Percentiles rank a stretch among this genome's conserved stretches.
phyloP scores from a whole-genome alignment of 768 basidiomycete genomes.

The Mycena latifolia region DNA sequence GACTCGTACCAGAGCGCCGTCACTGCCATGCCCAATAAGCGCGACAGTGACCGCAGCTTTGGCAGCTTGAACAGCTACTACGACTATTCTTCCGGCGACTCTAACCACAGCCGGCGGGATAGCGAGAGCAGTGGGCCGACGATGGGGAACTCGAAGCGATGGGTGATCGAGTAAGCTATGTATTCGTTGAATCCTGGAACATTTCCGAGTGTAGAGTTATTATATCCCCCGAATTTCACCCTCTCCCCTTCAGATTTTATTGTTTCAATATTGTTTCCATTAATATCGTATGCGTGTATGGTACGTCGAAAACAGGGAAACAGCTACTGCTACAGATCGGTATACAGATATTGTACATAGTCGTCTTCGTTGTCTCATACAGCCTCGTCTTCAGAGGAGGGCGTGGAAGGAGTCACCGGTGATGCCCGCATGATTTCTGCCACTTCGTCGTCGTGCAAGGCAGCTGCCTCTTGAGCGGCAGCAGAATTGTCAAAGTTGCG shows the following conservation, averaged over 20 bases:
- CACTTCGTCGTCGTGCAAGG: slow-evolving; percentile 70
- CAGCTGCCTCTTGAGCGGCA: slow-evolving; percentile 68
- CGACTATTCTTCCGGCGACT: slow-evolving; percentile 45
- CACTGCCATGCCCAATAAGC: slow-evolving; percentile 47
- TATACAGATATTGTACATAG: slow-evolving; percentile 17
- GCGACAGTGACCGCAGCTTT: slow-evolving; percentile 55
- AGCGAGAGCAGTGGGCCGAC: slow-evolving; percentile 40
- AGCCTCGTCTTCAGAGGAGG: slow-evolving; percentile 38
- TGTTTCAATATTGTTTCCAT: slow-evolving; percentile 1
- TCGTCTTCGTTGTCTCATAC: neutral
- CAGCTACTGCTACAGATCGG: slow-evolving; percentile 32
- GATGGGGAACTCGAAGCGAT: slow-evolving; percentile 33
- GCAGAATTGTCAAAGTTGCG: slow-evolving; percentile 60
- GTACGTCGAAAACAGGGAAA: slow-evolving; percentile 16
- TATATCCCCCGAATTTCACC: slow-evolving; percentile 3
- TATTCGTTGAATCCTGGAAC: slow-evolving; percentile 16
- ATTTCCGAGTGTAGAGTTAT: slow-evolving; percentile 26
- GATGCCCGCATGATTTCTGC: slow-evolving; percentile 66
- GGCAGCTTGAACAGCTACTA: slow-evolving; percentile 51
- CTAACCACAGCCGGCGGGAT: slow-evolving; percentile 46
- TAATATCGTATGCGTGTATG: slow-evolving; percentile 26
- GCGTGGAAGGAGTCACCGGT: slow-evolving; percentile 59
- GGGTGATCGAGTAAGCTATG: slow-evolving; percentile 32
- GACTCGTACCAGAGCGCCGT: slow-evolving; percentile 44
- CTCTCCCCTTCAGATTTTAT: neutral